Percentiles rank a stretch among this genome's conserved stretches.
Evolutionary conservation across 2,329 filamentous ascomycete species (phyloP).

Genomic region (Fusarium abutilonis): DNA sequence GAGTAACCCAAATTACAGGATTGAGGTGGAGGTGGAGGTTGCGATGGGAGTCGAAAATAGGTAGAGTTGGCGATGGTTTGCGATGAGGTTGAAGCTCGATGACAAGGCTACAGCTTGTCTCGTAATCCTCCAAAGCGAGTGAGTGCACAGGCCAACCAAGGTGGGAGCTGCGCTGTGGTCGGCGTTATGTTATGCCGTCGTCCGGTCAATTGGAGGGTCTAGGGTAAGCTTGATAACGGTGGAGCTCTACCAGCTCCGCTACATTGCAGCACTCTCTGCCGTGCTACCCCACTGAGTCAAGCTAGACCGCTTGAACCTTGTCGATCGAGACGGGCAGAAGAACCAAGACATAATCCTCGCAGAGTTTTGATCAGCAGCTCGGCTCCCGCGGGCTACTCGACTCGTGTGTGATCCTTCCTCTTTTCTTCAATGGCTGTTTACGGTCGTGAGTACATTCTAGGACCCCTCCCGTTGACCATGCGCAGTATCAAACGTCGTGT

Average conservation of each 20-base stretch:
- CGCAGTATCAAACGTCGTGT: conserved; percentile 12
- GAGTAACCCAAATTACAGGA: conserved; percentile 8
- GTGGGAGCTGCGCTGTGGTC: conserved; percentile 24
- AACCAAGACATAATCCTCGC: conserved; percentile 2
- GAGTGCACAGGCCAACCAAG: conserved; percentile 39
- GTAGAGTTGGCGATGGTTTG: conserved; percentile 35
- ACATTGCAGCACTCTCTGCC: conserved; percentile 5
- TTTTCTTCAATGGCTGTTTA: not conserved
- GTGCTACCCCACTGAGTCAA: conserved; percentile 21
- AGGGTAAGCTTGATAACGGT: conserved; percentile 23
- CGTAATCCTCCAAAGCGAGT: conserved; percentile 44
- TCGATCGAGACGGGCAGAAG: conserved; percentile 19
- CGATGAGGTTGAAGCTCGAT: conserved; percentile 48
- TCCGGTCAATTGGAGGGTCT: conserved; percentile 9
- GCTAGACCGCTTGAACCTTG: conserved; percentile 28
- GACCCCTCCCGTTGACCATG: conserved; percentile 22
- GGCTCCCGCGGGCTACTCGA: conserved; percentile 3
- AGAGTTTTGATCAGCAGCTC: conserved; percentile 12
- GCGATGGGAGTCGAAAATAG: conserved; percentile 31
- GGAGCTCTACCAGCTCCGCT: not conserved
- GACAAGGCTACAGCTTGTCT: conserved; percentile 51
- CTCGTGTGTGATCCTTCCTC: not conserved
- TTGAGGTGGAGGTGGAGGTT: conserved; percentile 13
- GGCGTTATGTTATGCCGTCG: conserved; percentile 37
- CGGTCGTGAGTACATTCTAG: not conserved